Percentiles rank a stretch among this genome's conserved stretches.
Conservation (phyloP, 73 alveolate genomes). For the Breviolum minutum region DNA sequence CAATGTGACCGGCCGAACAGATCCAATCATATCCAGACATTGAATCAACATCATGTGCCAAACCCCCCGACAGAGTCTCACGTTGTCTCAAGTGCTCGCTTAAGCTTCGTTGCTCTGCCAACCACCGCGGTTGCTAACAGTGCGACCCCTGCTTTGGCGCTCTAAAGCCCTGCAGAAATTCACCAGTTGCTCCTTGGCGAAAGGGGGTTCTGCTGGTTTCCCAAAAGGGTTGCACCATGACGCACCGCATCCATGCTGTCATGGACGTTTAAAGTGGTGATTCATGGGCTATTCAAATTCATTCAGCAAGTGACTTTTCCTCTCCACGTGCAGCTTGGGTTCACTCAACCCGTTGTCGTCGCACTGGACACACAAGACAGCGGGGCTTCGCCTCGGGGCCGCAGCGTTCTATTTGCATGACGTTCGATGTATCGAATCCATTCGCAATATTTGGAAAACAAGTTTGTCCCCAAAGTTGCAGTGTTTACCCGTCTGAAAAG, state of each 20-base stretch:
- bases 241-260: not conserved
- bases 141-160: conserved; percentile 54
- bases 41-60: not conserved
- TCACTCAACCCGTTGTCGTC: not conserved
- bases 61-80: not conserved
- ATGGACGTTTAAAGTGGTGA: not conserved
- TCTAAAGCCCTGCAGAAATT: not conserved
- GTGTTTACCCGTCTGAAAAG: no score
- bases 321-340: not conserved
- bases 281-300: not conserved
- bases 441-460: no score
- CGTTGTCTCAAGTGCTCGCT: not conserved
- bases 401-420: not conserved
- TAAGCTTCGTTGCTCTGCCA: conserved; percentile 43
- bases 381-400: not conserved
- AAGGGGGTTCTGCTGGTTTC: not conserved
- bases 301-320: not conserved
- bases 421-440: no score
- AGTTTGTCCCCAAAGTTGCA: no score
- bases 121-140: conserved; percentile 58
- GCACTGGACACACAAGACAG: conserved; percentile 6
- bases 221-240: not conserved
- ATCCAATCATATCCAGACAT: not conserved
- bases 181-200: not conserved
- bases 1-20: not conserved